phyloP scores from a whole-genome alignment of 1,284 basidiomycete species.

The Porogramme epimiltina region DNA sequence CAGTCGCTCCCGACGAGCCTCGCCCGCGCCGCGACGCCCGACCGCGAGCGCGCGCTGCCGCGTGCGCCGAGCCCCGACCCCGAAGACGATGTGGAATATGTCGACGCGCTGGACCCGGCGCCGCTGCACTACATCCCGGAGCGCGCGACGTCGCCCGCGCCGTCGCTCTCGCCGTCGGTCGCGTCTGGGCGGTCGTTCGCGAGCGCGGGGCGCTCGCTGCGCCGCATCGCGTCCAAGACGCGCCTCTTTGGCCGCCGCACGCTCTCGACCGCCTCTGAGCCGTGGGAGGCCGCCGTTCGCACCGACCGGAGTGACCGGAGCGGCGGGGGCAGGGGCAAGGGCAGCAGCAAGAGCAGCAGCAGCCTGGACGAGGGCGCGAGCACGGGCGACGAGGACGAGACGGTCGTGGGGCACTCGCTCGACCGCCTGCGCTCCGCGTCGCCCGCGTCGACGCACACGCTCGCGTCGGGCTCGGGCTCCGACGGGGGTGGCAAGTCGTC shows the following conservation, averaged over 20 bases:
- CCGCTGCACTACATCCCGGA: not conserved
- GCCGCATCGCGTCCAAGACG: constrained; percentile 18
- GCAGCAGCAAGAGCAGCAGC: not conserved
- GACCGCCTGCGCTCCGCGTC: constrained; percentile 5
- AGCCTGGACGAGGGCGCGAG: not conserved
- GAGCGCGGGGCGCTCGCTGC: constrained; percentile 7
- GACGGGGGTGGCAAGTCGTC: not conserved
- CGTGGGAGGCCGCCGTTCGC: constrained; percentile 10
- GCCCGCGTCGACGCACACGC: constrained; percentile 5
- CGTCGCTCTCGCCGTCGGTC: constrained; percentile 14
- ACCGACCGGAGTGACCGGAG: too few relatives aligned
- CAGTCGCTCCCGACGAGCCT: not conserved
- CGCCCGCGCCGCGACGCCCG: not conserved
- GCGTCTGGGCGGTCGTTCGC: constrained; percentile 5
- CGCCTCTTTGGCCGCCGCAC: constrained; percentile 21
- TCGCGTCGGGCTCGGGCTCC: constrained; percentile 1
- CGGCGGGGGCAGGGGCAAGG: not conserved
- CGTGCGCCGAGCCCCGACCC: not conserved
- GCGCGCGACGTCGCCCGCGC: constrained; percentile 14
- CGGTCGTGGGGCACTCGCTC: constrained; percentile 12
- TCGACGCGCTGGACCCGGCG: too few relatives aligned
- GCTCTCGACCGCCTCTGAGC: constrained; percentile 13
- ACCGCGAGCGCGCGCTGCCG: not conserved
- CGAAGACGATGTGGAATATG: not conserved
- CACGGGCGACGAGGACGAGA: not conserved